phyloP scores from a whole-genome alignment of 2,329 filamentous ascomycete species.

The Didymella lethalis region DNA sequence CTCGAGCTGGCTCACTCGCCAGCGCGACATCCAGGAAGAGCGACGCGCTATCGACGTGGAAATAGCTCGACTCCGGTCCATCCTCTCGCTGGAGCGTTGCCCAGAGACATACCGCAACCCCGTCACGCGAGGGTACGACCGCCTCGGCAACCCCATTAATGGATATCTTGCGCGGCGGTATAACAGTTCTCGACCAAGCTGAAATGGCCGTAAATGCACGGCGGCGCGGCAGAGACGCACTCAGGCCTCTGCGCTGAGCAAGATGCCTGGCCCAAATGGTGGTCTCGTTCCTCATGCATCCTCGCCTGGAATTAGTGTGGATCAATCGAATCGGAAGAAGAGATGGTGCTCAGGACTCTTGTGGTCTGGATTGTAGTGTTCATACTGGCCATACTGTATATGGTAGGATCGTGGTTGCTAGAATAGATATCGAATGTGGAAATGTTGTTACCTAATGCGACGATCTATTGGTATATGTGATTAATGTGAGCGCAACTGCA shows the following conservation, averaged over 20 bases:
- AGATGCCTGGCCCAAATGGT: too few species aligned
- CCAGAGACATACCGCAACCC: background rate
- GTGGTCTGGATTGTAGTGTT: background rate
- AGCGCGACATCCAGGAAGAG: background rate
- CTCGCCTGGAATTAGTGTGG: background rate
- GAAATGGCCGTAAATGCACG: background rate
- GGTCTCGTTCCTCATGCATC: background rate
- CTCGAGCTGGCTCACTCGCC: background rate
- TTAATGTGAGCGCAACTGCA: background rate
- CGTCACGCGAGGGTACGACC: background rate
- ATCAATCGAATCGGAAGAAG: background rate
- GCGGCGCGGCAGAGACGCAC: too few species aligned
- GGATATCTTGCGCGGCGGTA: too few species aligned
- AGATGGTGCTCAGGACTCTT: background rate
- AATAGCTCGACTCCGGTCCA: background rate
- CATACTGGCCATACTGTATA: background rate
- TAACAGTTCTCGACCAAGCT: background rate
- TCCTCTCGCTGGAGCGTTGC: background rate
- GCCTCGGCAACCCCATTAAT: background rate
- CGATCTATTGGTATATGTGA: slow-evolving; percentile 14
- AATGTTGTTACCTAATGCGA: background rate
- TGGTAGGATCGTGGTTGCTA: background rate
- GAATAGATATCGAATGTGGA: background rate
- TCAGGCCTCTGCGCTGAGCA: background rate
- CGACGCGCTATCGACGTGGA: background rate